phyloP scores from a whole-genome alignment of 1,284 basidiomycete species.

The Vanrija sp. region DNA sequence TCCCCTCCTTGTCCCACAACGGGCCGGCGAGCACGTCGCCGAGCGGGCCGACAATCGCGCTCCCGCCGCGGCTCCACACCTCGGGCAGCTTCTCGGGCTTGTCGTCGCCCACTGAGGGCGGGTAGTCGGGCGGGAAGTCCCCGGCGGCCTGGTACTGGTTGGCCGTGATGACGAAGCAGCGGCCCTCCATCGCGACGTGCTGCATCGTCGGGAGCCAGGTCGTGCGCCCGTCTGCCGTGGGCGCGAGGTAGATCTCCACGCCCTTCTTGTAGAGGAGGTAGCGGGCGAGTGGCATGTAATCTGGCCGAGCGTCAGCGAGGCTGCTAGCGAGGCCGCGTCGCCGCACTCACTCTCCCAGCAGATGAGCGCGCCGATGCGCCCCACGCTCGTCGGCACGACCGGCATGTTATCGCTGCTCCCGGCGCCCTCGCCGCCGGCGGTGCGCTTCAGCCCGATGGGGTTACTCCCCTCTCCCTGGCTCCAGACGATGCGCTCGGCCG shows the following conservation, averaged over 20 bases:
- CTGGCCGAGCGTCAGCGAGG: slow-evolving; percentile 4
- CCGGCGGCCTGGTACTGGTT: slow-evolving; percentile 30
- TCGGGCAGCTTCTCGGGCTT: slow-evolving; percentile 7
- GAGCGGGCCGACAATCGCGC: slow-evolving; percentile 63
- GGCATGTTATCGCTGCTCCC: slow-evolving; percentile 29
- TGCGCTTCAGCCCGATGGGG: slow-evolving; percentile 4
- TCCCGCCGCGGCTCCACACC: slow-evolving; percentile 55
- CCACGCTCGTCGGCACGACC: slow-evolving; percentile 49
- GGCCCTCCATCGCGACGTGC: slow-evolving; percentile 70
- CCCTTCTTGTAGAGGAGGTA: slow-evolving; percentile 40
- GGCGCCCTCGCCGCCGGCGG: slow-evolving; percentile 36
- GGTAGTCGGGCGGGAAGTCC: slow-evolving; percentile 32
- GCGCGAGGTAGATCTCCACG: slow-evolving; percentile 47
- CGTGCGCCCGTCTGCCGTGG: slow-evolving; percentile 60
- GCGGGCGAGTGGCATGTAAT: slow-evolving; percentile 64
- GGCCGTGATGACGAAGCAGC: slow-evolving; percentile 66
- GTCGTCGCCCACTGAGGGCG: slow-evolving; percentile 9
- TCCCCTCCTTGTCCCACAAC: slow-evolving; percentile 58
- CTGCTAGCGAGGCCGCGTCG: slow-evolving; percentile 2
- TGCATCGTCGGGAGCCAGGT: slow-evolving; percentile 64
- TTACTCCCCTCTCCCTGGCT: slow-evolving; percentile 52
- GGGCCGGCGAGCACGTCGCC: slow-evolving; percentile 67
- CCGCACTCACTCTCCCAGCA: slow-evolving; percentile 61
- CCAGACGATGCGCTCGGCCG: slow-evolving; percentile 65
- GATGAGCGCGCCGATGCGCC: slow-evolving; percentile 59